Conservation (phyloP, 2,329 filamentous ascomycete species). For the Exophiala aquamarina region DNA sequence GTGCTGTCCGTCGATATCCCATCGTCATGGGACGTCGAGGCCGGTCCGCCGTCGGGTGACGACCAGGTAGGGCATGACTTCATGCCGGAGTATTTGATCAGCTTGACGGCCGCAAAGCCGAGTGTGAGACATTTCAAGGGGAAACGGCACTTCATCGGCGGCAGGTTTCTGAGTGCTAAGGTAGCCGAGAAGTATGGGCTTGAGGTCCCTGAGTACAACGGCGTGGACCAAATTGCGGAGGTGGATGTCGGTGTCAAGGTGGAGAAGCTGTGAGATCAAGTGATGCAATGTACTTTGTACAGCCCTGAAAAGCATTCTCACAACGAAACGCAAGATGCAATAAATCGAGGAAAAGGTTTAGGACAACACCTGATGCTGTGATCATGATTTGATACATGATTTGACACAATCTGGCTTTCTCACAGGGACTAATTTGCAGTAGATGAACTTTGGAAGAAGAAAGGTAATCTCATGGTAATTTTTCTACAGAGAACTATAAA, state of each 20-base stretch:
- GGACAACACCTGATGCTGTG: no score
- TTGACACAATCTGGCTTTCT: no score
- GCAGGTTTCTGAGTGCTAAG: constrained; percentile 76
- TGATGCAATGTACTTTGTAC: no score
- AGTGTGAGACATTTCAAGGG: constrained; percentile 80
- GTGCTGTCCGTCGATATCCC: constrained; percentile 91
- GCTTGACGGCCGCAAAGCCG: constrained; percentile 90
- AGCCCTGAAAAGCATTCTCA: no score
- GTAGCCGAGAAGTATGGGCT: constrained; percentile 85
- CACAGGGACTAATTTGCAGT: no score
- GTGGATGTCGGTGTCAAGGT: constrained; percentile 25
- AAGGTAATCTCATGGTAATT: no score
- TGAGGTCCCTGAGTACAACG: constrained; percentile 78
- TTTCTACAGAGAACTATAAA: no score
- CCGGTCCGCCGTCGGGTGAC: constrained; percentile 69
- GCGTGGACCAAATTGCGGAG: constrained; percentile 87
- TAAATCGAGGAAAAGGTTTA: no score
- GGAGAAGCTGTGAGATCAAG: constrained; percentile 24
- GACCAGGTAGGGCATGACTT: constrained; percentile 74
- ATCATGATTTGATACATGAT: no score
- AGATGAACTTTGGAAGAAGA: no score
- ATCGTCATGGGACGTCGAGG: constrained; percentile 90
- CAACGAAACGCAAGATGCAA: no score
- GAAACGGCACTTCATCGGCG: constrained; percentile 81
- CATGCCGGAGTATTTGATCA: constrained; percentile 77